A percentile compares a stretch with the other conserved stretches of the same genome.
Evolutionary conservation across 1,284 basidiomycete genomes (phyloP).

Genomic region (Ceratobasidium sp.): DNA sequence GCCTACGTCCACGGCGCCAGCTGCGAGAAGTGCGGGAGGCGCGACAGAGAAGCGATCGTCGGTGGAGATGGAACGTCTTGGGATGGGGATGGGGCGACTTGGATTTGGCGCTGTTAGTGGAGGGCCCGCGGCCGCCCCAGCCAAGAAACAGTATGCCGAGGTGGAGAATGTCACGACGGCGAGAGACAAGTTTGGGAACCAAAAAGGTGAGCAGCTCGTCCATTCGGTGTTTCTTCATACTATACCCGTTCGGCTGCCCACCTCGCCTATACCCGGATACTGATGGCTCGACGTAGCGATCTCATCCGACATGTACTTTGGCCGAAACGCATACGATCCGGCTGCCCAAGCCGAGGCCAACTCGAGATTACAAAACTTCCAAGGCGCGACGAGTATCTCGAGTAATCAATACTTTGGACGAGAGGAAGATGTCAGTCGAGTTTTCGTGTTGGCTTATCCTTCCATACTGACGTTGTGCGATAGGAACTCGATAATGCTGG

Average conservation of each 20-base stretch:
- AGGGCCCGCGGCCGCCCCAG: constrained; percentile 51
- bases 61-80: constrained; percentile 67
- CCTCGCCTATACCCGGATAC: background rate
- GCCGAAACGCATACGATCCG: constrained; percentile 87
- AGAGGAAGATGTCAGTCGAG: constrained; percentile 75
- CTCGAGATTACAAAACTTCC: constrained; percentile 82
- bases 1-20: constrained; percentile 46
- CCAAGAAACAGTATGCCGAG: constrained; percentile 40
- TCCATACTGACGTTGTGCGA: background rate
- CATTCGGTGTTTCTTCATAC: background rate
- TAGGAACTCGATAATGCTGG: constrained; percentile 53
- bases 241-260: background rate
- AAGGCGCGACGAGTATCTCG: constrained; percentile 92
- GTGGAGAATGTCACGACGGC: constrained; percentile 82
- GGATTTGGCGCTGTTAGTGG: constrained; percentile 87
- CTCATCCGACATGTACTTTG: constrained; percentile 98
- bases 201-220: constrained; percentile 68
- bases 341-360: constrained; percentile 77
- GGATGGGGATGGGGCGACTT: constrained; percentile 83
- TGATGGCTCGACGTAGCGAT: constrained; percentile 61
- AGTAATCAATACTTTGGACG: constrained; percentile 96
- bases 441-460: background rate
- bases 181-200: constrained; percentile 87
- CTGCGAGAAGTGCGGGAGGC: constrained; percentile 27
- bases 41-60: constrained; percentile 51